Evolutionary conservation across 2,329 filamentous ascomycete species (phyloP).

Genomic region (Cladobotryum mycophilum): DNA sequence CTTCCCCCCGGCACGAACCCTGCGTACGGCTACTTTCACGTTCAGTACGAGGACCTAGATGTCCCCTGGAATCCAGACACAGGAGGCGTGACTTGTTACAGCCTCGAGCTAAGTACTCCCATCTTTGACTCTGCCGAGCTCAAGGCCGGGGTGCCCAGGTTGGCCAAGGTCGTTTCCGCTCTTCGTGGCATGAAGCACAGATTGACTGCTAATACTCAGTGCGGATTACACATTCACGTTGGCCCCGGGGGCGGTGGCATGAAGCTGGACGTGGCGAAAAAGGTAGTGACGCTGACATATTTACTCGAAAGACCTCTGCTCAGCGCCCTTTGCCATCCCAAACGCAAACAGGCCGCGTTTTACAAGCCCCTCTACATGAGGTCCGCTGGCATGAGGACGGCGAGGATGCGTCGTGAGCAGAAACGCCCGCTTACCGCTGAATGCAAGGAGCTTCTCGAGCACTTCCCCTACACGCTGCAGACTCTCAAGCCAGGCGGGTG

Average conservation of each 20-base stretch:
- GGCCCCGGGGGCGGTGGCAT: slow-evolving; percentile 18
- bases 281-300: slow-evolving; percentile 16
- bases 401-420: neutral
- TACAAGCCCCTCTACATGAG: neutral
- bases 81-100: slow-evolving; percentile 9
- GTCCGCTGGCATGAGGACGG: neutral
- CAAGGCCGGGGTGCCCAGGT: slow-evolving; percentile 7
- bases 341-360: neutral
- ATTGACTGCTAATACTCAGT: slow-evolving; percentile 13
- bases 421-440: too few relatives aligned
- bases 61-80: neutral
- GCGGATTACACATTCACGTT: slow-evolving; percentile 22
- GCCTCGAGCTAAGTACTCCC: slow-evolving; percentile 17
- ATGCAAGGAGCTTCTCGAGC: too few relatives aligned
- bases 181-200: slow-evolving; percentile 5
- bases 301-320: slow-evolving; percentile 18
- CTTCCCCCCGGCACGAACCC: neutral
- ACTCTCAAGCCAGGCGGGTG: too few relatives aligned
- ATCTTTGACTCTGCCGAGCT: slow-evolving; percentile 16
- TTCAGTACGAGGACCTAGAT: slow-evolving; percentile 12
- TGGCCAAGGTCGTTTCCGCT: slow-evolving; percentile 5
- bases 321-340: neutral
- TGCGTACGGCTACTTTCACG: slow-evolving; percentile 9
- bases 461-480: too few relatives aligned
- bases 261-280: slow-evolving; percentile 18